Conservation (phyloP, 495 filamentous ascomycete genomes). For the Arthonia radiata region DNA sequence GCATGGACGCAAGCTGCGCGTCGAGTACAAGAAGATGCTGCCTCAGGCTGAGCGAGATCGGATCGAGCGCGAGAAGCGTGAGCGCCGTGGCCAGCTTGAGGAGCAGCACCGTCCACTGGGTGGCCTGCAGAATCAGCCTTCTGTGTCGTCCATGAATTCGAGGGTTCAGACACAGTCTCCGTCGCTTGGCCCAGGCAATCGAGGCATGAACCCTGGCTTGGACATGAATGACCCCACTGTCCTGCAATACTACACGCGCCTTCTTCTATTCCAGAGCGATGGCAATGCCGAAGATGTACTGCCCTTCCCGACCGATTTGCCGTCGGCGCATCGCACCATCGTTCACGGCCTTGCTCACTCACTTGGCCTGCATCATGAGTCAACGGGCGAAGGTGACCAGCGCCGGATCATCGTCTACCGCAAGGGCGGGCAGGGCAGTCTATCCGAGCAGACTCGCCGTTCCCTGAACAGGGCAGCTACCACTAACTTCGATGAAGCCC, state of each 20-base stretch:
- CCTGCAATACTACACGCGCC: slow-evolving; percentile 65
- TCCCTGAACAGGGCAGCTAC: slow-evolving; percentile 81
- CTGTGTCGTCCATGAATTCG: slow-evolving; percentile 59
- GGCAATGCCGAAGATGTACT: slow-evolving; percentile 51
- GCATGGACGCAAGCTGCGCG: slow-evolving; percentile 75
- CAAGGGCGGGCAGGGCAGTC: slow-evolving; percentile 32
- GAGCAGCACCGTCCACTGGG: slow-evolving; percentile 73
- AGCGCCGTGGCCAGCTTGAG: slow-evolving; percentile 85
- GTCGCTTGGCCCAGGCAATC: slow-evolving; percentile 45
- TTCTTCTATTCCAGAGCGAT: slow-evolving; percentile 72
- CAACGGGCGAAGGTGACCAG: slow-evolving; percentile 61
- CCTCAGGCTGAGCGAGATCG: slow-evolving; percentile 81
- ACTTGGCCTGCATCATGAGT: slow-evolving; percentile 74
- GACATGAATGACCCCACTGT: slow-evolving; percentile 68
- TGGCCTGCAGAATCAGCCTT: slow-evolving; percentile 51
- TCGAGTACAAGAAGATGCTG: slow-evolving; percentile 99
- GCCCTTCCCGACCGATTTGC: slow-evolving; percentile 55
- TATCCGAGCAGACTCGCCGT: slow-evolving; percentile 48
- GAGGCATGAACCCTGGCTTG: no score
- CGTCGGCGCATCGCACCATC: slow-evolving; percentile 60
- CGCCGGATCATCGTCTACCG: slow-evolving; percentile 78
- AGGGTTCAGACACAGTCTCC: slow-evolving; percentile 45
- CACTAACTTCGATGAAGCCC: slow-evolving; percentile 89
- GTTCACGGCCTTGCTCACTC: slow-evolving; percentile 90
- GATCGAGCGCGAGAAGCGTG: slow-evolving; percentile 91